Evolutionary conservation across 768 basidiomycete species (phyloP).

Genomic region (Auriscalpium microsporum): DNA sequence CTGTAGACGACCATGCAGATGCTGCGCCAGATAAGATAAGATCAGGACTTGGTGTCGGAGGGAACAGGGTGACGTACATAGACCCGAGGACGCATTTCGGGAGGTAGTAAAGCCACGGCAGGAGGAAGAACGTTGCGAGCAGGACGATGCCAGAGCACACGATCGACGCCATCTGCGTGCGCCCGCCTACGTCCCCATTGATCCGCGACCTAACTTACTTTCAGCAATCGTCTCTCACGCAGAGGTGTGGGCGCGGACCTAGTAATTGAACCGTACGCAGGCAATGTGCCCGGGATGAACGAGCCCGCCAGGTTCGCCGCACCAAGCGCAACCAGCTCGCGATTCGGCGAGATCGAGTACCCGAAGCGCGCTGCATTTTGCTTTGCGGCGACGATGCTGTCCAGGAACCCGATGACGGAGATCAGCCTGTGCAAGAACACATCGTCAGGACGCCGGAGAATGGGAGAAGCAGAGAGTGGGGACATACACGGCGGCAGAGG

Average conservation of each 20-base stretch:
- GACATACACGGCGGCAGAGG: slow-evolving; percentile 71
- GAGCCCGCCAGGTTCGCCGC: slow-evolving; percentile 72
- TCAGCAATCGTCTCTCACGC: no score
- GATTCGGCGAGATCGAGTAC: slow-evolving; percentile 85
- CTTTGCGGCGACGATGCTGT: slow-evolving; percentile 93
- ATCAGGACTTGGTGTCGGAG: neutral
- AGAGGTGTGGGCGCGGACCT: slow-evolving; percentile 36
- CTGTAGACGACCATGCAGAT: slow-evolving; percentile 81
- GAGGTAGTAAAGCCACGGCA: slow-evolving; percentile 77
- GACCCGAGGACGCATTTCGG: slow-evolving; percentile 89
- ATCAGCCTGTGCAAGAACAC: slow-evolving; percentile 45
- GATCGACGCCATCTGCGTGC: slow-evolving; percentile 84
- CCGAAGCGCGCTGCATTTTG: slow-evolving; percentile 82
- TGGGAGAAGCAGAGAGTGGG: neutral
- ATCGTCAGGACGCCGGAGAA: neutral
- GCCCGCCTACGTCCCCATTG: slow-evolving; percentile 81
- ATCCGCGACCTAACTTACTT: slow-evolving; percentile 53
- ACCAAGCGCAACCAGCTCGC: slow-evolving; percentile 91
- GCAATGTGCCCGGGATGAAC: slow-evolving; percentile 82
- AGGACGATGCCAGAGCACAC: slow-evolving; percentile 69
- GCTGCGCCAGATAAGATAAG: slow-evolving; percentile 28
- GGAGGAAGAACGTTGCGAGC: slow-evolving; percentile 80
- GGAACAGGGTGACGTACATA: slow-evolving; percentile 44
- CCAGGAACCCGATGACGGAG: slow-evolving; percentile 83
- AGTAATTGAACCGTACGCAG: slow-evolving; percentile 90